These are phyloP conservation scores for Lunasporangiospora selenospora DNA, from an alignment of 192 early-diverging fungal species.

Conservation along the genomic window DNA sequence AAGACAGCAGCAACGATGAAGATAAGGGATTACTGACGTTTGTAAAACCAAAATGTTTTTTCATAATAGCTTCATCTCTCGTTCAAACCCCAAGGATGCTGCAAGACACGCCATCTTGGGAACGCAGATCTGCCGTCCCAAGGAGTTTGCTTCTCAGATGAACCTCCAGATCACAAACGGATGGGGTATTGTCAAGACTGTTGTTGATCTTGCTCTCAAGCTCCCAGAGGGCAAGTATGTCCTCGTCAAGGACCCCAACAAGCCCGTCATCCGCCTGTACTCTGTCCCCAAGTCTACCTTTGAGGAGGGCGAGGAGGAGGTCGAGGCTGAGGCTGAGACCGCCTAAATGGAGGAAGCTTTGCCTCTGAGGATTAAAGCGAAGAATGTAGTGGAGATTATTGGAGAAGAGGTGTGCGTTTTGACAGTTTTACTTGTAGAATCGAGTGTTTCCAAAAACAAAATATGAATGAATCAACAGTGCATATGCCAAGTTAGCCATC, in stretches of 20 bases:
- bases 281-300: conserved; percentile 75
- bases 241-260: conserved; percentile 96
- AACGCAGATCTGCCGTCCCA: conserved; percentile 83
- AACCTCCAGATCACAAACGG: conserved; percentile 83
- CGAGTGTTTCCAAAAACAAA: no score
- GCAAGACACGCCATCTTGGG: conserved; percentile 86
- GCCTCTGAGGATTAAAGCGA: neutral
- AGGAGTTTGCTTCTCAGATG: conserved; percentile 91
- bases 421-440: no score
- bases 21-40: neutral
- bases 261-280: conserved; percentile 86
- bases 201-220: conserved; percentile 86
- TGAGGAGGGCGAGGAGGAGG: conserved; percentile 57
- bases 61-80: conserved; percentile 66
- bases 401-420: neutral
- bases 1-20: no score
- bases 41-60: neutral
- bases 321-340: conserved; percentile 53
- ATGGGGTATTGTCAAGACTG: conserved; percentile 96
- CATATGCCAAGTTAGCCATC: no score
- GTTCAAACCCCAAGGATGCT: conserved; percentile 78
- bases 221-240: conserved; percentile 96
- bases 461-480: no score
- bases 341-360: conserved; percentile 44
- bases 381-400: neutral